Evolutionary conservation across 495 filamentous ascomycete genomes (phyloP).

Genomic region (Tetracladium setigerum): DNA sequence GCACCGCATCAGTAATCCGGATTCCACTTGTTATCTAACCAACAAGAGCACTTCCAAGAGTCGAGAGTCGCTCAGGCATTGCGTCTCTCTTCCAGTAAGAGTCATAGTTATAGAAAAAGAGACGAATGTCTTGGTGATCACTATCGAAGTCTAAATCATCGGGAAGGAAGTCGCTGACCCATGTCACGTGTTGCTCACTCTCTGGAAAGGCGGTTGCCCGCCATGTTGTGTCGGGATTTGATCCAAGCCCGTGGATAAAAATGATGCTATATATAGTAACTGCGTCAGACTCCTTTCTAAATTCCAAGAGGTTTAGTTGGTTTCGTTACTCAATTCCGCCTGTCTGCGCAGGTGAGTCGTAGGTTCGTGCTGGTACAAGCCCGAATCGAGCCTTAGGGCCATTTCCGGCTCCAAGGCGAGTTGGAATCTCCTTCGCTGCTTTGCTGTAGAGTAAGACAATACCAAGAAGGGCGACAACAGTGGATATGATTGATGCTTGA

Average conservation of each 20-base stretch:
- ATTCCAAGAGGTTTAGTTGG: not conserved
- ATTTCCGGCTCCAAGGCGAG: not conserved
- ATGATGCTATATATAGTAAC: constrained; percentile 8
- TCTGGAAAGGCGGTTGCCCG: constrained; percentile 1
- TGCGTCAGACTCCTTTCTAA: no score
- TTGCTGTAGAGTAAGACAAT: not conserved
- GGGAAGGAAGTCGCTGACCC: constrained; percentile 20
- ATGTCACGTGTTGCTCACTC: constrained; percentile 4
- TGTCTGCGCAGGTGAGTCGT: not conserved
- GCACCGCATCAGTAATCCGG: not conserved
- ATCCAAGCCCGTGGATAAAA: constrained; percentile 17
- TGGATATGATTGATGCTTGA: no score
- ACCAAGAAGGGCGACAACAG: not conserved
- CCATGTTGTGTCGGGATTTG: constrained; percentile 18
- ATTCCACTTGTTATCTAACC: not conserved
- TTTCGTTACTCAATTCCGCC: not conserved
- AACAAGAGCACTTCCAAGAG: constrained; percentile 10
- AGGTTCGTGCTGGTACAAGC: not conserved
- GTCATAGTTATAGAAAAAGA: constrained; percentile 21
- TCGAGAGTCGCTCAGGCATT: constrained; percentile 10
- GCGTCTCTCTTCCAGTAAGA: constrained; percentile 19
- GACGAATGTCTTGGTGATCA: constrained; percentile 7
- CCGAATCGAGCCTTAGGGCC: not conserved
- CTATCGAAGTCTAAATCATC: not conserved
- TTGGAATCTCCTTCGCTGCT: not conserved